phyloP scores from a whole-genome alignment of 2,329 filamentous ascomycete species.

The Westerdykella sp. region DNA sequence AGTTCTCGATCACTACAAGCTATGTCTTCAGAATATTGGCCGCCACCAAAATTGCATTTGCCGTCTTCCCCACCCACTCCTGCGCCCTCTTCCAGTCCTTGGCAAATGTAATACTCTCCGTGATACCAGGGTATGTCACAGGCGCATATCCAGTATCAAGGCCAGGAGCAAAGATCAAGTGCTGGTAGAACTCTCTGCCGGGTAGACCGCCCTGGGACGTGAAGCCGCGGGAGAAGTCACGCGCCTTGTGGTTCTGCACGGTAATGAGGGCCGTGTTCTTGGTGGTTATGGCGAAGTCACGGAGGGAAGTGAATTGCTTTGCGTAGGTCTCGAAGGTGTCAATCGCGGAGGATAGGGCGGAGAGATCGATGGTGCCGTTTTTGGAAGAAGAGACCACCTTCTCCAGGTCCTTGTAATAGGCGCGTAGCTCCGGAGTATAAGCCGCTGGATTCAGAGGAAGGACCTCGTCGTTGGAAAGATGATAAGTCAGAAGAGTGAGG shows the following conservation, averaged over 20 bases:
- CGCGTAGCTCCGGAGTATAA: constrained; percentile 35
- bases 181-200: constrained; percentile 41
- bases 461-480: constrained; percentile 35
- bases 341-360: constrained; percentile 32
- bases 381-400: constrained; percentile 19
- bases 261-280: constrained; percentile 26
- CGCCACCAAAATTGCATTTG: constrained; percentile 26
- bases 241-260: constrained; percentile 41
- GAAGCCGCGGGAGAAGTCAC: constrained; percentile 44
- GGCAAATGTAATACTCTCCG: constrained; percentile 33
- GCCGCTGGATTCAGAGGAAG: constrained; percentile 37
- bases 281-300: constrained; percentile 21
- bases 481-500: constrained; percentile 39
- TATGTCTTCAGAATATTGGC: constrained; percentile 31
- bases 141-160: constrained; percentile 37
- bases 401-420: constrained; percentile 33
- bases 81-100: constrained; percentile 24
- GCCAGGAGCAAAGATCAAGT: constrained; percentile 45
- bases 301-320: constrained; percentile 23
- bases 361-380: constrained; percentile 28
- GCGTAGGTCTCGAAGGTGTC: constrained; percentile 30
- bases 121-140: constrained; percentile 35
- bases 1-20: not conserved
- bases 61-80: constrained; percentile 34
- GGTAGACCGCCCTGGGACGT: constrained; percentile 43